Percentiles rank a stretch among this genome's conserved stretches.
Evolutionary conservation across 2,329 filamentous ascomycete genomes (phyloP).

Genomic region (Aspergillus pseudoglaucus): DNA sequence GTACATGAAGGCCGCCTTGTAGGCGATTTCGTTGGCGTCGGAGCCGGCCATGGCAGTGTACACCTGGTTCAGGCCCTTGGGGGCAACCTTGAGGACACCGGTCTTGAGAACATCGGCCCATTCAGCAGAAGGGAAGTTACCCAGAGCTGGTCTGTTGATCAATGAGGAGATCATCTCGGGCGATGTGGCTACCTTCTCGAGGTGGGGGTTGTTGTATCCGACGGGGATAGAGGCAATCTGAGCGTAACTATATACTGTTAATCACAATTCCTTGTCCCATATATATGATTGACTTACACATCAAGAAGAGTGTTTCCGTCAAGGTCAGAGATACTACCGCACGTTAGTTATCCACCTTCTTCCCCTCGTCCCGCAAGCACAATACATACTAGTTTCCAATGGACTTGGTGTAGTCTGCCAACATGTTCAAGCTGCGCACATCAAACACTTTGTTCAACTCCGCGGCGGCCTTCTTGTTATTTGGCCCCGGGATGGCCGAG

Average conservation of each 20-base stretch:
- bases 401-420: constrained; percentile 67
- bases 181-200: constrained; percentile 63
- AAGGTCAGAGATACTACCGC: constrained; percentile 40
- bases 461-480: constrained; percentile 61
- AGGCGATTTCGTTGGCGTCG: constrained; percentile 89
- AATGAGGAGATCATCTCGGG: constrained; percentile 73
- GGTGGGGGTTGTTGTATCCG: constrained; percentile 81
- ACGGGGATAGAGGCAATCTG: constrained; percentile 91
- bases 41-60: constrained; percentile 86
- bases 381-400: constrained; percentile 65
- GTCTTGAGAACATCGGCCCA: constrained; percentile 75
- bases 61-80: constrained; percentile 77
- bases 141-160: constrained; percentile 82
- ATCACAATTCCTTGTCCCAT: background rate
- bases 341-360: background rate
- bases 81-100: constrained; percentile 74
- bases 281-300: constrained; percentile 33
- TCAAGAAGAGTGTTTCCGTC: constrained; percentile 48
- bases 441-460: constrained; percentile 76
- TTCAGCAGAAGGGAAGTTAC: constrained; percentile 82
- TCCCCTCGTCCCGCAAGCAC: background rate
- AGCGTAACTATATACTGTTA: constrained; percentile 55
- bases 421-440: constrained; percentile 77
- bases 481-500: constrained; percentile 66
- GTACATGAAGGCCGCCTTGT: constrained; percentile 95